Percentiles rank a stretch among this genome's conserved stretches.
phyloP scores from a whole-genome alignment of 257 asterid species.

The Gynochthodes officinalis region DNA sequence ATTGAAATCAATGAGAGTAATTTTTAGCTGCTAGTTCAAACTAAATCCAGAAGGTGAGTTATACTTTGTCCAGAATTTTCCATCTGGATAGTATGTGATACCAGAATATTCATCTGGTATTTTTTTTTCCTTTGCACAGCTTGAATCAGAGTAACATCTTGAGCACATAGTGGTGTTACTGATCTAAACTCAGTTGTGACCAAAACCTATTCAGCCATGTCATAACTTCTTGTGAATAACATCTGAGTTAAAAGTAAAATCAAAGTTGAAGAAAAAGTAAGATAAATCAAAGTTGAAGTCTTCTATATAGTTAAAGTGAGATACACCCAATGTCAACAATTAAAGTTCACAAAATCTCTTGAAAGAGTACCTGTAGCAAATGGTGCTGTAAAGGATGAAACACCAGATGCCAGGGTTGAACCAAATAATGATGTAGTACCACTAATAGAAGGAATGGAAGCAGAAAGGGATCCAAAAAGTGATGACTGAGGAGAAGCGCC shows the following conservation, averaged over 20 bases:
- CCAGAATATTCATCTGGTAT: neutral
- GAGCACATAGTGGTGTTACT: neutral
- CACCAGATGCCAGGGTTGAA: slow-evolving; percentile 72
- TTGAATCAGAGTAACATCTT: neutral
- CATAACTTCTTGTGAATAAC: neutral
- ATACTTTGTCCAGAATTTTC: neutral
- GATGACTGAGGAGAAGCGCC: slow-evolving; percentile 68
- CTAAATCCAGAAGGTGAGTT: neutral
- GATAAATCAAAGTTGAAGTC: neutral
- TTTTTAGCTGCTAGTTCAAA: neutral
- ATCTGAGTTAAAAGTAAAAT: neutral
- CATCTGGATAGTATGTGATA: neutral
- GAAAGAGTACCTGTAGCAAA: slow-evolving; percentile 61
- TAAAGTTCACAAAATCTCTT: neutral
- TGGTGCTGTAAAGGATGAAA: slow-evolving; percentile 56
- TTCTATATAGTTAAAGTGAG: neutral
- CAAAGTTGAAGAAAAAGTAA: no score
- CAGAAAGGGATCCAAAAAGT: slow-evolving; percentile 51
- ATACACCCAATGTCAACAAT: neutral
- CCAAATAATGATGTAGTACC: slow-evolving; percentile 49
- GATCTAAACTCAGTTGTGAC: neutral
- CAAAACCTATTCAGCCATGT: neutral
- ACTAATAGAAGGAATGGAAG: slow-evolving; percentile 53
- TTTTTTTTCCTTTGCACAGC: neutral
- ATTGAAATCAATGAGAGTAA: no score